Percentiles rank a stretch among this genome's conserved stretches.
Conservation (phyloP, 1,284 basidiomycete species). For the Apiotrichum sp. region DNA sequence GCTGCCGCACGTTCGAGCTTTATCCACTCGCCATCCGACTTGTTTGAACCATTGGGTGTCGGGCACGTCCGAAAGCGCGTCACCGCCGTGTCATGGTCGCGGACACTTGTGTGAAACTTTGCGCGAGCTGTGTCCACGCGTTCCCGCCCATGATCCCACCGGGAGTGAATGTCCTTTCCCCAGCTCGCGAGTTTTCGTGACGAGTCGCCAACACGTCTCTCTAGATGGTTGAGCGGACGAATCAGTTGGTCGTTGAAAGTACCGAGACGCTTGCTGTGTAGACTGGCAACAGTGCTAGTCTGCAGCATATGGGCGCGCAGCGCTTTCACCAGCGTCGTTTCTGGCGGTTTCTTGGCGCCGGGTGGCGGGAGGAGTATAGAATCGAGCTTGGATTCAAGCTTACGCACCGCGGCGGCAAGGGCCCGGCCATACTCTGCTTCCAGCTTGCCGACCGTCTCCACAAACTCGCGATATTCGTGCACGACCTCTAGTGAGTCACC, state of each 20-base stretch:
- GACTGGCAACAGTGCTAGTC: conserved; percentile 9
- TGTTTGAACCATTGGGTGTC: conserved; percentile 1
- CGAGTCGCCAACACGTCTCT: conserved; percentile 12
- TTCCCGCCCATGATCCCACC: conserved; percentile 16
- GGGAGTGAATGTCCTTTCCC: conserved; percentile 16
- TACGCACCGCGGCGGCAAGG: conserved; percentile 14
- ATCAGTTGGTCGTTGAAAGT: conserved; percentile 14
- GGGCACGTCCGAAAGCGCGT: conserved; percentile 9
- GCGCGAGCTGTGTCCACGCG: conserved; percentile 15
- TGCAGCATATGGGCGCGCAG: conserved; percentile 15
- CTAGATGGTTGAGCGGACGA: conserved; percentile 13
- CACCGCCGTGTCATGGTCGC: conserved; percentile 9
- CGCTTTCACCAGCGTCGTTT: conserved; percentile 8
- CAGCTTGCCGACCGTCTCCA: conserved; percentile 17
- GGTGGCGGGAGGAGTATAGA: neutral
- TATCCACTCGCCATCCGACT: conserved; percentile 10
- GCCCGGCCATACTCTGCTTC: conserved; percentile 17
- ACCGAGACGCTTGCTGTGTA: conserved; percentile 14
- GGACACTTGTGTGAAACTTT: conserved; percentile 14
- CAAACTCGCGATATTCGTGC: conserved; percentile 21
- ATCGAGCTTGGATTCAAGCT: conserved; percentile 16
- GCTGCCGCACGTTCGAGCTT: conserved; percentile 12
- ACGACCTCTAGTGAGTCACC: conserved; percentile 17
- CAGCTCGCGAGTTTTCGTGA: conserved; percentile 10
- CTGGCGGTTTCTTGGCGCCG: conserved; percentile 12